Base-by-base conservation (phyloP, 345 rosid genomes). In the Boechera retrofracta region DNA sequence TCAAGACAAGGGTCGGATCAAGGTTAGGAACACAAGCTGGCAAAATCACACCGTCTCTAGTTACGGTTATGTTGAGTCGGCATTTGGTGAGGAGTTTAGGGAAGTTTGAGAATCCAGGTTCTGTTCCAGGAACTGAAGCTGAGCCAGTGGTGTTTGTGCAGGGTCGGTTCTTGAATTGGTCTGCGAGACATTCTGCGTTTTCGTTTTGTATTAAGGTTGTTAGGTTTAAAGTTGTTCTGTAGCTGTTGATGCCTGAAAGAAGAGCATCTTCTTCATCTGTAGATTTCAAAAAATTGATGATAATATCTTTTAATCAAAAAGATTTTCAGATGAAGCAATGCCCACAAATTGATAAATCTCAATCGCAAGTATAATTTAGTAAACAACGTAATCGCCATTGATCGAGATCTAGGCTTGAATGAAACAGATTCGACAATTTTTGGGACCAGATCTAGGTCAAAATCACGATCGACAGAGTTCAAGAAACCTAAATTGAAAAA, bases 161-260 rank as follows among this genome's bases (percentile, higher is more conserved):
- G 3, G 95, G 94, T 56, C 85, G 88, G 79, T 72, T 65, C 87
- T 92, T 89, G 64, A 90, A 86, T 61, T 89, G 90, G 10, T 86
- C 89, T 10, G 98, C 98, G 47, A 94, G 85, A 85, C 98, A 92
- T 52, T 83, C 90, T 4, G 98, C 98, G 74, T 90, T 92, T 21
- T 82, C 59, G 70, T 87, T 90, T 75, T 80, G 79, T 5, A 85
- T 74, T 2, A 94, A 71, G 47, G 82, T 21, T 2, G 89, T 80
- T 80, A 90, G 74, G 81, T 94, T 94, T 67, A 86, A n/a, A 5
- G 95, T 66, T 80, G 77, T 60, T 64, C 97, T 83, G 67, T 94
- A 90, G 56, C 1, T 64, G 81, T 94, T 94, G 71, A 94, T 82
- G 76, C 88, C 85, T 77, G 75, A 80, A 53, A 92, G 82, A 81